phyloP scores from a whole-genome alignment of 306 rosid genomes.

The Quercus ilex region DNA sequence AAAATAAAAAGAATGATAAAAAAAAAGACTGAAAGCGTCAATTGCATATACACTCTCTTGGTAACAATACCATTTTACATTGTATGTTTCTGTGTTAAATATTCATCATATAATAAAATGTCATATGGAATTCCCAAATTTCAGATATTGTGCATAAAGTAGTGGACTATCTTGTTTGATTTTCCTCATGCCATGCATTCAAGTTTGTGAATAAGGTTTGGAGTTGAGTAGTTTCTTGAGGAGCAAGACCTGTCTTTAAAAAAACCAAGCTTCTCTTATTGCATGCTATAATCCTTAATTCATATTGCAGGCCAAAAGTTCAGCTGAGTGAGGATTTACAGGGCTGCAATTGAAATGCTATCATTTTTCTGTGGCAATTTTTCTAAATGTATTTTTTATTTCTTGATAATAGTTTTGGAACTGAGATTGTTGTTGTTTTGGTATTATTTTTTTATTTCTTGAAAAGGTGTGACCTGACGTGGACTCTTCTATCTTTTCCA shows the following conservation, averaged over 20 bases:
- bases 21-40: too few species aligned
- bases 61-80: neutral
- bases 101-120: neutral
- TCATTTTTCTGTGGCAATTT: too few species aligned
- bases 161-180: neutral
- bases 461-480: neutral
- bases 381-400: too few species aligned
- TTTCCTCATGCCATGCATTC: neutral
- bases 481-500: conserved; percentile 35
- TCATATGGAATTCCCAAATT: neutral
- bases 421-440: neutral
- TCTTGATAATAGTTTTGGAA: too few species aligned
- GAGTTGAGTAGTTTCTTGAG: neutral
- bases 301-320: neutral
- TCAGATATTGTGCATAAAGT: neutral
- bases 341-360: too few species aligned
- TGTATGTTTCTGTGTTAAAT: neutral
- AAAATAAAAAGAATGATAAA: too few species aligned
- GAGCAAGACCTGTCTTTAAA: neutral
- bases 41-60: neutral
- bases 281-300: neutral
- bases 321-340: neutral
- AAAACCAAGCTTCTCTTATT: neutral
- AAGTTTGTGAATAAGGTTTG: neutral
- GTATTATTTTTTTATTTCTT: neutral